phyloP scores from a whole-genome alignment of 768 basidiomycete species.

The Pholiota molesta region DNA sequence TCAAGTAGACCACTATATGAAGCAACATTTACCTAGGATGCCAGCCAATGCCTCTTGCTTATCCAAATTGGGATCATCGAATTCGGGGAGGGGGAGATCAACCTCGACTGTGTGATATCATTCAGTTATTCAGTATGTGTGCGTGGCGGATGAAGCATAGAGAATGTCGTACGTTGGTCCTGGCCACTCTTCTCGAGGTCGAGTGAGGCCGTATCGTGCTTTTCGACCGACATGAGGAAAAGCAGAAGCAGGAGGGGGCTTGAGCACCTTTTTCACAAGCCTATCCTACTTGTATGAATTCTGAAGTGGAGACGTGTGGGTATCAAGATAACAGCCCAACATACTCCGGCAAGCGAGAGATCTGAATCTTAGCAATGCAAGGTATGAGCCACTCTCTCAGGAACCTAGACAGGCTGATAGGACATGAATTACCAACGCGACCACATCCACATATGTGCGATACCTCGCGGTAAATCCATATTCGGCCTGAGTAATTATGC shows the following conservation, averaged over 20 bases:
- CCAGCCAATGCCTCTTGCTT: constrained; percentile 45
- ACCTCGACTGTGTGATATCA: constrained; percentile 23
- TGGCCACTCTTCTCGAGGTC: constrained; percentile 33
- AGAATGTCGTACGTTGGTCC: constrained; percentile 22
- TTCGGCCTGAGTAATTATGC: constrained; percentile 9
- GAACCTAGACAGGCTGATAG: constrained; percentile 18
- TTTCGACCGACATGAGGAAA: constrained; percentile 35
- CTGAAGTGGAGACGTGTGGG: constrained; percentile 26
- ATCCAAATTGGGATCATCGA: constrained; percentile 61
- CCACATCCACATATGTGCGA: constrained; percentile 15
- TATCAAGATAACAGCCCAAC: constrained; percentile 26
- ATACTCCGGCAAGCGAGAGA: constrained; percentile 16
- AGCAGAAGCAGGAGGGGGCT: constrained; percentile 27
- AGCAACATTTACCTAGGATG: constrained; percentile 39
- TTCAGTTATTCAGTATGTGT: constrained; percentile 1
- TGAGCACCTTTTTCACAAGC: constrained; percentile 10
- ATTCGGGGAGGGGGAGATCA: constrained; percentile 37
- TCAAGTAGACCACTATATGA: constrained; percentile 27
- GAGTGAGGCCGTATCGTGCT: constrained; percentile 27
- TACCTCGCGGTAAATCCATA: constrained; percentile 18
- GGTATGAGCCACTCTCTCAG: constrained; percentile 24
- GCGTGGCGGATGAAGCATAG: neutral
- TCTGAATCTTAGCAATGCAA: constrained; percentile 10
- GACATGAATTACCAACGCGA: constrained; percentile 10
- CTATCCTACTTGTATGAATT: constrained; percentile 32